Conservation (phyloP, 345 rosid species). For the Dovyalis caffra region DNA sequence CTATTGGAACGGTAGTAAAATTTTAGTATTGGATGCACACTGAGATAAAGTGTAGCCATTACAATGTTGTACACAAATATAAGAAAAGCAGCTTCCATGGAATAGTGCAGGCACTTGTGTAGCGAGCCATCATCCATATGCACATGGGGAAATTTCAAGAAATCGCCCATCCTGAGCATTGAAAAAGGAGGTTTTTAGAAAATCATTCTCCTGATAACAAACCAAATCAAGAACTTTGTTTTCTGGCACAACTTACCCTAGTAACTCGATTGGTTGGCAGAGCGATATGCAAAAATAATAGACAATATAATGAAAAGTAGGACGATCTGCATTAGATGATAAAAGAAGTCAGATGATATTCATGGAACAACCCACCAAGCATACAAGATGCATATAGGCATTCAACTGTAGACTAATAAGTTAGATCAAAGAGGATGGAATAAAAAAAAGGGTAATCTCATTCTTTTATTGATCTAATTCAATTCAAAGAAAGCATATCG, state of each 20-base stretch:
- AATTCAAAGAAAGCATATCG: background rate
- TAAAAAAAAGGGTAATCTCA: background rate
- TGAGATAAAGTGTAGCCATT: background rate
- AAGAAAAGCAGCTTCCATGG: background rate
- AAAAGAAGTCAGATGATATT: constrained; percentile 16
- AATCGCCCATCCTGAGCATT: background rate
- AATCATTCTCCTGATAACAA: background rate
- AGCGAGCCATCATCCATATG: background rate
- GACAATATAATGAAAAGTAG: constrained; percentile 42
- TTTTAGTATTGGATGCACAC: background rate
- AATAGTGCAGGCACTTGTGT: background rate
- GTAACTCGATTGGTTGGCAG: constrained; percentile 25
- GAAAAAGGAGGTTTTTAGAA: background rate
- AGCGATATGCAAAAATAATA: constrained; percentile 33
- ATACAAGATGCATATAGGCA: background rate
- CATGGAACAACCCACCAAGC: background rate
- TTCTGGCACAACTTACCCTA: constrained; percentile 18
- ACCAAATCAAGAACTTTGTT: background rate
- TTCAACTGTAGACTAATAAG: background rate
- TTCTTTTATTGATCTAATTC: background rate
- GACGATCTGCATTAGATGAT: constrained; percentile 35
- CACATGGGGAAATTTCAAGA: background rate
- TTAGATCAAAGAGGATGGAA: background rate
- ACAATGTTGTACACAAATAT: background rate
- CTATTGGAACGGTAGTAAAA: background rate